Base-by-base conservation (phyloP, 176 grass and related monocot species). In the Zea luxurians region DNA sequence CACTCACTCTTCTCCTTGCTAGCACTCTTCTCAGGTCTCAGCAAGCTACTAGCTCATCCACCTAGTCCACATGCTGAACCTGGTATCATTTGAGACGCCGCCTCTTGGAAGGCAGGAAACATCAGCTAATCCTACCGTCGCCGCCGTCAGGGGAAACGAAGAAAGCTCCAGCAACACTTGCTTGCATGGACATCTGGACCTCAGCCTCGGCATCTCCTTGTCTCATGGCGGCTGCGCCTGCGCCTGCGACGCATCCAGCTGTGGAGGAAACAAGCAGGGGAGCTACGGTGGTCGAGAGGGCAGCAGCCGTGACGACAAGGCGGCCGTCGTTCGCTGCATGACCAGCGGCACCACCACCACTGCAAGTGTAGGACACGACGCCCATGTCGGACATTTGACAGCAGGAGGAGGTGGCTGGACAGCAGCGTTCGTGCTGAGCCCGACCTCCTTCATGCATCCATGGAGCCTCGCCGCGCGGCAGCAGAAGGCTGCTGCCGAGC, bases 391-490 rank as follows among this genome's bases (percentile, higher is more conserved):
- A 10, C 37, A 68, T 43, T 12, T 81, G 44, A 12, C 44, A 0
- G 9, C 59, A 42, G 52, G 8, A 4, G 37, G 21, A 13, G 16
- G 46, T 48, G 78, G 44, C 10, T 73, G 84, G 61, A 40, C 68
- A 8, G 46, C 68, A 2, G 82, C 74, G 64, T 83, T 91, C 79
- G 74, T 90, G 74, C 82, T 41, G 9, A 89, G 76, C 86, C 91
- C 70, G 7, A 84, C 66, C 12, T 64, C 79, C 44, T 94, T 94
- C 76, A 84, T 94, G 70, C 87, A 97, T 47, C 91, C 95, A 1
- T 97, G 95, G 91, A 97, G 95, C 78, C 90, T 97, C 41, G 95
- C 95, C 0, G 95, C 95, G 6, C 87, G 95, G 54, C 95, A 94
- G 73, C 91, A 94, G 80, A 97, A 97, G 80, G 95, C 95, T 3